These are phyloP conservation scores for Mortierella sp. DNA, from an alignment of 371 early-diverging fungal species.

Conservation along the genomic window DNA sequence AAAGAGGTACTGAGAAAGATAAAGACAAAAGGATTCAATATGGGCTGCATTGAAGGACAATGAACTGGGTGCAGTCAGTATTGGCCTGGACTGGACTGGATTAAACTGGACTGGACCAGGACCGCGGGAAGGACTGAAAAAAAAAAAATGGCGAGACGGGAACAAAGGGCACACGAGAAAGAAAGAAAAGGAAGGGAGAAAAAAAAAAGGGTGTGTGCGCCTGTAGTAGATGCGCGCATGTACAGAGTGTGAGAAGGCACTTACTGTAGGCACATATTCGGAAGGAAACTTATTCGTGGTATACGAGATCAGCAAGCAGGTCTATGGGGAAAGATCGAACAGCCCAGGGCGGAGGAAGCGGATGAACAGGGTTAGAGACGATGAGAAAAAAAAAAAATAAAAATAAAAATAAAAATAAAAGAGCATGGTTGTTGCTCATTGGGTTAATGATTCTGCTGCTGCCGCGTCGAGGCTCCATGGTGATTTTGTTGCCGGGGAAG, in stretches of 20 bases:
- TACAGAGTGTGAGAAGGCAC: too few species aligned
- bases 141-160: not conserved
- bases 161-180: not conserved
- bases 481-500: not conserved
- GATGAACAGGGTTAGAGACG: not conserved
- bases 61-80: not conserved
- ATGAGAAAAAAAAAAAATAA: not conserved
- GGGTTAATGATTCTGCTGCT: not conserved
- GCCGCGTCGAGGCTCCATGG: not conserved
- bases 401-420: not conserved
- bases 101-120: too few species aligned
- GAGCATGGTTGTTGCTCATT: not conserved
- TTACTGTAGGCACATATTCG: conserved; percentile 98
- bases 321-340: conserved; percentile 59
- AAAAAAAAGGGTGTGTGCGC: conserved; percentile 7
- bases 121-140: not conserved
- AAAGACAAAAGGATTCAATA: not conserved
- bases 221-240: too few species aligned
- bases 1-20: too few species aligned
- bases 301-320: conserved; percentile 97
- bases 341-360: not conserved
- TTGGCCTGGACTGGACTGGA: too few species aligned
- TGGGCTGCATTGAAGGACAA: not conserved
- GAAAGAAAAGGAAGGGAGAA: not conserved
- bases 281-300: conserved; percentile 99